Conservation (phyloP, 1,139 yeast genomes). For the Blastobotrys buckinghamii region DNA sequence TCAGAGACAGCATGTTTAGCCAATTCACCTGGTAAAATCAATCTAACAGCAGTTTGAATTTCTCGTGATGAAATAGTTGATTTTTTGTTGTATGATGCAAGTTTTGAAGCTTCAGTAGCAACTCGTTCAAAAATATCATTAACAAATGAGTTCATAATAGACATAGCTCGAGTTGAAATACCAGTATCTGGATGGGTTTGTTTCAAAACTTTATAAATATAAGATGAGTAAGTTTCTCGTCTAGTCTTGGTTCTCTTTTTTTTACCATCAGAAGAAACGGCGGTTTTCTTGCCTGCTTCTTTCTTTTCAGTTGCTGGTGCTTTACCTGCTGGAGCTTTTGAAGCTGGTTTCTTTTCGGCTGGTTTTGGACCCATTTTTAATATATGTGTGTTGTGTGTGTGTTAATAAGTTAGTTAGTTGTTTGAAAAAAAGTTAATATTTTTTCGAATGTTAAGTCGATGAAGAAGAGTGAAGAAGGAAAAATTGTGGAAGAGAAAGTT, state of each 20-base stretch:
- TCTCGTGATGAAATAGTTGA: slow-evolving; percentile 99
- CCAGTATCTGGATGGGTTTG: slow-evolving; percentile 99
- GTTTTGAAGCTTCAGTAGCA: slow-evolving; percentile 98
- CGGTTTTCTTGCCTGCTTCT: slow-evolving; percentile 92
- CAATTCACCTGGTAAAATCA: slow-evolving; percentile 98
- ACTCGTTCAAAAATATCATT: slow-evolving; percentile 57
- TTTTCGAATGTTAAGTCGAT: slow-evolving; percentile 27
- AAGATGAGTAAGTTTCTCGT: slow-evolving; percentile 98
- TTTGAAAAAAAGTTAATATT: slow-evolving; percentile 20
- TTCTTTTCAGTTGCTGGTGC: slow-evolving; percentile 90
- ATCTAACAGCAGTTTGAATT: slow-evolving; percentile 98
- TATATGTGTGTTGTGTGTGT: slow-evolving; percentile 5
- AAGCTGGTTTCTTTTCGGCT: slow-evolving; percentile 70
- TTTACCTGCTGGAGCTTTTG: slow-evolving; percentile 82
- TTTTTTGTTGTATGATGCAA: slow-evolving; percentile 99
- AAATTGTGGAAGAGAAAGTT: not conserved
- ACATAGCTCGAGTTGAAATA: slow-evolving; percentile 99
- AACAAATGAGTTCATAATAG: slow-evolving; percentile 97
- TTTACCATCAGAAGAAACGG: slow-evolving; percentile 67
- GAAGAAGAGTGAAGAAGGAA: slow-evolving; percentile 21
- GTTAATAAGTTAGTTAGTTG: not conserved
- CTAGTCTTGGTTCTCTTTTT: slow-evolving; percentile 96
- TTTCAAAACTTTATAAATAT: slow-evolving; percentile 96
- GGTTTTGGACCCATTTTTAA: slow-evolving; percentile 83
- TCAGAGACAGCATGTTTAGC: slow-evolving; percentile 98